Evolutionary conservation across 2,329 filamentous ascomycete species (phyloP).

Genomic region (Teratosphaeriaceae sp.): DNA sequence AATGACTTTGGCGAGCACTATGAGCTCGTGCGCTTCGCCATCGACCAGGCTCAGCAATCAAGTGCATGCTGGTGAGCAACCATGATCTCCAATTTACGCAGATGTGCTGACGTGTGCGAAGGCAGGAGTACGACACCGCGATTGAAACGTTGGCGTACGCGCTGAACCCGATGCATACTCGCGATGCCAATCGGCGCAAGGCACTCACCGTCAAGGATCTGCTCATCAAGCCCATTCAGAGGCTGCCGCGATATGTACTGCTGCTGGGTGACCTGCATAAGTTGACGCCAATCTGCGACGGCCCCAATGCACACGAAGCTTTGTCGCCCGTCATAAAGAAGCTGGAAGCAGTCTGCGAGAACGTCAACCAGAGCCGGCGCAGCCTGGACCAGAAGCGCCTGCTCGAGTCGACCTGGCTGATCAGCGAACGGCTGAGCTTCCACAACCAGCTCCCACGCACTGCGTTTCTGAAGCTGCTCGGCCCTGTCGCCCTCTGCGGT

Average conservation of each 20-base stretch:
- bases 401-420: slow-evolving; percentile 74
- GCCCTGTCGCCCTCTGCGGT: slow-evolving; percentile 74
- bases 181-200: slow-evolving; percentile 59
- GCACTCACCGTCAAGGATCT: slow-evolving; percentile 78
- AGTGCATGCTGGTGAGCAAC: slow-evolving; percentile 57
- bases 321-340: slow-evolving; percentile 66
- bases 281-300: slow-evolving; percentile 76
- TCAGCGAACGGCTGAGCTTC: slow-evolving; percentile 77
- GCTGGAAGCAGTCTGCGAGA: slow-evolving; percentile 66
- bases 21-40: slow-evolving; percentile 73
- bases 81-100: neutral
- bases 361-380: slow-evolving; percentile 79
- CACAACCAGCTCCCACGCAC: slow-evolving; percentile 55
- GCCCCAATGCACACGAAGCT: slow-evolving; percentile 73
- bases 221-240: slow-evolving; percentile 92
- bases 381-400: slow-evolving; percentile 62
- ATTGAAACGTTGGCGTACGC: slow-evolving; percentile 76
- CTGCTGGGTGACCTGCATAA: slow-evolving; percentile 79
- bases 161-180: slow-evolving; percentile 61
- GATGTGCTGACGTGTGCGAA: neutral
- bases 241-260: slow-evolving; percentile 84
- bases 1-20: slow-evolving; percentile 90
- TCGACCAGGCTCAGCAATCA: slow-evolving; percentile 60
- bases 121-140: slow-evolving; percentile 64
- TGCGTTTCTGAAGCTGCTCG: slow-evolving; percentile 65